Percentiles rank a stretch among this genome's conserved stretches.
Conservation (phyloP, 2,329 filamentous ascomycete genomes). For the Penicillium sp. region DNA sequence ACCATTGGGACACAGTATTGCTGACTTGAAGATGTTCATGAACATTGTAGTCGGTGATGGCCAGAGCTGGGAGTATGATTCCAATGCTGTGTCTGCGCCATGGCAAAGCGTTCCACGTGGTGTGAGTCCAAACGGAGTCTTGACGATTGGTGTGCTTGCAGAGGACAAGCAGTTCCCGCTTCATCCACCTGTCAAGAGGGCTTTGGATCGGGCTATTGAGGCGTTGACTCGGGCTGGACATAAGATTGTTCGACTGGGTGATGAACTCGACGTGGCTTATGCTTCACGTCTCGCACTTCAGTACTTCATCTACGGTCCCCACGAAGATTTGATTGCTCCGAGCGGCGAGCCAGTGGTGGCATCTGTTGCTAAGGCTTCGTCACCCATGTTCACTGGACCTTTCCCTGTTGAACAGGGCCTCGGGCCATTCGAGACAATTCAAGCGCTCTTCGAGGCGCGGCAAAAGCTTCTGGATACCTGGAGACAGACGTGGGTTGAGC, state of each 20-base stretch:
- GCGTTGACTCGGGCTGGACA: constrained; percentile 50
- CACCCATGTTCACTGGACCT: constrained; percentile 29
- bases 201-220: constrained; percentile 45
- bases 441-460: constrained; percentile 45
- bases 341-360: constrained; percentile 50
- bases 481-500: constrained; percentile 44
- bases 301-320: constrained; percentile 38
- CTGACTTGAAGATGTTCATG: constrained; percentile 36
- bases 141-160: constrained; percentile 53
- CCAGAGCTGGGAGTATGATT: constrained; percentile 51
- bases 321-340: constrained; percentile 33
- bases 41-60: constrained; percentile 39
- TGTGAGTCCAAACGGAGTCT: constrained; percentile 3
- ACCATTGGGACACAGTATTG: constrained; percentile 21
- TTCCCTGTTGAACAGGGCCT: constrained; percentile 29
- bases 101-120: constrained; percentile 44
- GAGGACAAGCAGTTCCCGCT: constrained; percentile 53
- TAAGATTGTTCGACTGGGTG: constrained; percentile 41
- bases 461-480: constrained; percentile 41
- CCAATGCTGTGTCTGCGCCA: constrained; percentile 43
- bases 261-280: constrained; percentile 25
- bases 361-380: constrained; percentile 35
- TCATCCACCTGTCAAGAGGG: constrained; percentile 53
- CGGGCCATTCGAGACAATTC: constrained; percentile 43
- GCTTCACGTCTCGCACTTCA: constrained; percentile 42